A percentile compares a stretch with the other conserved stretches of the same genome.
Evolutionary conservation across 306 rosid species (phyloP).

Genomic region (Lathyrus aphaca): DNA sequence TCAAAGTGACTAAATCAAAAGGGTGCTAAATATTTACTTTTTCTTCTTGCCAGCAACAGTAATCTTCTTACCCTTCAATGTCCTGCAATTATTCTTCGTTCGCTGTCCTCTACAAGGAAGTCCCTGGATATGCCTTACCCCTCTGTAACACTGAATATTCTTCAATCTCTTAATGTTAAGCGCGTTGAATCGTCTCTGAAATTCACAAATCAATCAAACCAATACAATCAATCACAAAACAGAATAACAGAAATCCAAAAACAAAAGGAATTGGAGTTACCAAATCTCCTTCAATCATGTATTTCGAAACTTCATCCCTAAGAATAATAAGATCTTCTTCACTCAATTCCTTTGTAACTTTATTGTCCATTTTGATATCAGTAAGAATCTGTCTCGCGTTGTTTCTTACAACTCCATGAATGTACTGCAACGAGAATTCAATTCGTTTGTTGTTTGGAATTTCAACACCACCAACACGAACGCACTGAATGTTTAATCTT

Average conservation of each 20-base stretch:
- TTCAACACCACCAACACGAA: constrained; percentile 90
- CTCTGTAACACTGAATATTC: constrained; percentile 95
- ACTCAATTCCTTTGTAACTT: constrained; percentile 77
- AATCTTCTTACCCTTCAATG: constrained; percentile 90
- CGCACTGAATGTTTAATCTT: constrained; percentile 66
- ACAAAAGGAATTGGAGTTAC: constrained; percentile 35
- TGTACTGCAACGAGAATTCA: constrained; percentile 80
- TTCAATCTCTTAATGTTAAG: constrained; percentile 82
- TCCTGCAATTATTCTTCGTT: constrained; percentile 89
- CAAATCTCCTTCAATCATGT: constrained; percentile 91
- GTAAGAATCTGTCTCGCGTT: constrained; percentile 61
- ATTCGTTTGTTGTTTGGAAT: constrained; percentile 88
- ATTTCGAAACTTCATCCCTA: constrained; percentile 87
- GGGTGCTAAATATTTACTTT: constrained; percentile 29
- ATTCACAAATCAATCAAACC: constrained; percentile 22
- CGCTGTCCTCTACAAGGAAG: constrained; percentile 95
- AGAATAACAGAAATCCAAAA: neutral
- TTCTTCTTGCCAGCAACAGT: constrained; percentile 92
- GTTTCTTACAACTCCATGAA: constrained; percentile 88
- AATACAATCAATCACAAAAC: constrained; percentile 5
- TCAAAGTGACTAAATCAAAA: neutral
- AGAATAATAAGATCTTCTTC: constrained; percentile 77
- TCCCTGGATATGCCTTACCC: constrained; percentile 85
- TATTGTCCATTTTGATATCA: constrained; percentile 77
- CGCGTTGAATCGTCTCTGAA: constrained; percentile 86